These are phyloP conservation scores for Debaryomyces udenii DNA, from an alignment of 1,139 yeast species.

Conservation along the genomic window DNA sequence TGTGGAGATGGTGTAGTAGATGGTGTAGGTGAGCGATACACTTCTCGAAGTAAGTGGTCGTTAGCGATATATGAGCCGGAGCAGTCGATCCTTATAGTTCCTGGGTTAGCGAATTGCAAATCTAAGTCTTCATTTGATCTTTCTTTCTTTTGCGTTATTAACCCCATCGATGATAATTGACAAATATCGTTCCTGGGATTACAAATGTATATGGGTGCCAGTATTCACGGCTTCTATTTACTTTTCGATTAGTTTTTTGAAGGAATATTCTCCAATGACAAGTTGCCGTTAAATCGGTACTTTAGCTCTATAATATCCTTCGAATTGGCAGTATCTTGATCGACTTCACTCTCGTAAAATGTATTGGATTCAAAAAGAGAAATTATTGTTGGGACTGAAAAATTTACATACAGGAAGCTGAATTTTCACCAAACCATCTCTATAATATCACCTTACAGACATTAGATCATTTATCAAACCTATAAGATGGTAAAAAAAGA, in stretches of 20 bases:
- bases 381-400: conserved; percentile 9
- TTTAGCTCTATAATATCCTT: too few relatives aligned
- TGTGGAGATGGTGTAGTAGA: conserved; percentile 24
- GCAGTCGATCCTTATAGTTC: conserved; percentile 48
- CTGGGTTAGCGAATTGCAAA: conserved; percentile 36
- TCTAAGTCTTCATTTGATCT: conserved; percentile 20
- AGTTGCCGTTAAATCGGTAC: too few relatives aligned
- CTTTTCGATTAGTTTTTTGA: too few relatives aligned
- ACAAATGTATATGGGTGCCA: background rate
- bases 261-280: too few relatives aligned
- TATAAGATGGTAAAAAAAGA: background rate
- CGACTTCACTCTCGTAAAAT: too few relatives aligned
- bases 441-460: background rate
- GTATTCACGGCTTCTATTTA: too few relatives aligned
- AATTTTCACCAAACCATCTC: conserved; percentile 2
- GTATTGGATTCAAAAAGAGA: background rate
- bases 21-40: conserved; percentile 15
- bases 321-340: too few relatives aligned
- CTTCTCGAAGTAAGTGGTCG: conserved; percentile 39
- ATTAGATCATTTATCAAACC: too few relatives aligned
- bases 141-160: conserved; percentile 2
- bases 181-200: background rate
- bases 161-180: conserved; percentile 6
- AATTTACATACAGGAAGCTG: conserved; percentile 6
- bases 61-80: conserved; percentile 53